Evolutionary conservation across 768 basidiomycete genomes (phyloP).

Genomic region (Naganishia friedmannii): DNA sequence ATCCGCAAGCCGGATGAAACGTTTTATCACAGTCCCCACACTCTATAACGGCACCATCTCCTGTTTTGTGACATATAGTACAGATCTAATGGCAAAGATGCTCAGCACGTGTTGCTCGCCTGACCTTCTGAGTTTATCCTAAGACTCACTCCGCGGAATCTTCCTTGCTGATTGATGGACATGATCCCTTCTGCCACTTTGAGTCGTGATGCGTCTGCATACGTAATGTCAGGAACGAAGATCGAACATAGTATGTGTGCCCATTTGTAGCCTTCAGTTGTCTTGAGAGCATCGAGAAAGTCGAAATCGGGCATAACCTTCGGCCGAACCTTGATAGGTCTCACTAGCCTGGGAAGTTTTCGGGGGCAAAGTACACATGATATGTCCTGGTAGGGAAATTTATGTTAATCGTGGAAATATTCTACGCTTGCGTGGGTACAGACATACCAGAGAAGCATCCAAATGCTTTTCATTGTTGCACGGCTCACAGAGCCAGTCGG

Average conservation of each 20-base stretch:
- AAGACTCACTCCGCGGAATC: not conserved
- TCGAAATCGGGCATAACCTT: constrained; percentile 42
- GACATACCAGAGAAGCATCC: constrained; percentile 74
- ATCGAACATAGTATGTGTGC: constrained; percentile 84
- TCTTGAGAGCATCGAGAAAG: constrained; percentile 72
- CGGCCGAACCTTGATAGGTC: constrained; percentile 18
- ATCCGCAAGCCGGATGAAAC: constrained; percentile 88
- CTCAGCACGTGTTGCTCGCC: not conserved
- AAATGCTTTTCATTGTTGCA: constrained; percentile 77
- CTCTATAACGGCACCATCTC: constrained; percentile 71
- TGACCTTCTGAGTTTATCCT: not conserved
- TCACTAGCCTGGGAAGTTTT: constrained; percentile 56
- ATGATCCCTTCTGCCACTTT: constrained; percentile 82
- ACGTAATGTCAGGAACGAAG: constrained; percentile 79
- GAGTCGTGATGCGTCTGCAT: constrained; percentile 69
- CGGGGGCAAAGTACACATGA: constrained; percentile 82
- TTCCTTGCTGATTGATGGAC: constrained; percentile 31
- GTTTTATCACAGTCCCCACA: constrained; percentile 78
- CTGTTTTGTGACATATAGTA: constrained; percentile 65
- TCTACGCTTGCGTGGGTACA: not conserved
- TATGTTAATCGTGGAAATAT: not conserved
- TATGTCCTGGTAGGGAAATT: constrained; percentile 60
- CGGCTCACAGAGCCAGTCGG: constrained; percentile 81
- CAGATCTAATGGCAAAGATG: constrained; percentile 60
- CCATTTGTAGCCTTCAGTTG: constrained; percentile 91